A percentile compares a stretch with the other conserved stretches of the same genome.
These are phyloP conservation scores for Aspergillus clavatus DNA, from an alignment of 2,329 filamentous ascomycete species.

Conservation along the genomic window DNA sequence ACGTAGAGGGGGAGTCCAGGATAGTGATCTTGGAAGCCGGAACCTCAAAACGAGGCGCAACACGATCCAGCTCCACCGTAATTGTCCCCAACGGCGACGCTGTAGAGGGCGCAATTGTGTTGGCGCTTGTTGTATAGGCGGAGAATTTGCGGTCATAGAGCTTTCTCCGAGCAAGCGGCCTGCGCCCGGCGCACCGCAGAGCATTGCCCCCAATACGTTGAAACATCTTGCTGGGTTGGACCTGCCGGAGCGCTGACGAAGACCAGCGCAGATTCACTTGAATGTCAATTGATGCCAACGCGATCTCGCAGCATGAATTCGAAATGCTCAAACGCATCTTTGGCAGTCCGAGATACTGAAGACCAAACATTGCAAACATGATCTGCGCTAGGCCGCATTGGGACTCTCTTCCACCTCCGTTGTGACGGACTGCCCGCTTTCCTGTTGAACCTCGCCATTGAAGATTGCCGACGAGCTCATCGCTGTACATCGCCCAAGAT, in stretches of 20 bases:
- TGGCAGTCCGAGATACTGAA: background rate
- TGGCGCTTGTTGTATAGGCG: slow-evolving; percentile 22
- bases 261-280: background rate
- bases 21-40: slow-evolving; percentile 75
- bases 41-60: slow-evolving; percentile 87
- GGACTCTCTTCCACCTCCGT: slow-evolving; percentile 19
- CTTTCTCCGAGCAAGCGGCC: slow-evolving; percentile 27
- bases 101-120: slow-evolving; percentile 23
- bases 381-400: slow-evolving; percentile 22
- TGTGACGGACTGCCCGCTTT: slow-evolving; percentile 15
- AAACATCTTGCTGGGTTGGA: slow-evolving; percentile 27
- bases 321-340: background rate
- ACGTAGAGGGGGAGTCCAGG: slow-evolving; percentile 74
- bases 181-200: slow-evolving; percentile 31
- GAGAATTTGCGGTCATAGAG: slow-evolving; percentile 37
- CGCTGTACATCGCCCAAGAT: slow-evolving; percentile 52
- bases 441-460: slow-evolving; percentile 10
- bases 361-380: slow-evolving; percentile 37
- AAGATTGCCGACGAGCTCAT: slow-evolving; percentile 7
- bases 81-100: slow-evolving; percentile 54
- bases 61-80: slow-evolving; percentile 72
- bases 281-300: background rate
- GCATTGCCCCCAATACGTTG: slow-evolving; percentile 37
- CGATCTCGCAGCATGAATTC: background rate
- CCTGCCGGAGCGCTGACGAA: background rate